A percentile compares a stretch with the other conserved stretches of the same genome.
Evolutionary conservation across 78 protist genomes (phyloP).

Genomic region (Planoprotostelium fungivorum): DNA sequence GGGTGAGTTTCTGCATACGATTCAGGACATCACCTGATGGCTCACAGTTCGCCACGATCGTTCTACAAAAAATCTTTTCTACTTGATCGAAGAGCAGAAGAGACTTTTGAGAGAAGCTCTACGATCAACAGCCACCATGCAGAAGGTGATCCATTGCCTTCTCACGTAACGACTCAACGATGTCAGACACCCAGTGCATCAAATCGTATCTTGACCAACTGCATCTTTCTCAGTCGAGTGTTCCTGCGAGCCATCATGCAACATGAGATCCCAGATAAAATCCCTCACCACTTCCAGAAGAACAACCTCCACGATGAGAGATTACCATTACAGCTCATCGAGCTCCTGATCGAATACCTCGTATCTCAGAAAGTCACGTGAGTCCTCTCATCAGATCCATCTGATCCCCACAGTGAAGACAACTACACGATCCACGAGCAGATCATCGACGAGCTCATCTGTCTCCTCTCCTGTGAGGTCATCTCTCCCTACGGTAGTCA

Average conservation of each 20-base stretch:
- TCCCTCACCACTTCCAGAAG: not conserved
- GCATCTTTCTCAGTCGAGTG: not conserved
- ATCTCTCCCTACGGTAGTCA: not conserved
- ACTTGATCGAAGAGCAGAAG: not conserved
- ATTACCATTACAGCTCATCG: not conserved
- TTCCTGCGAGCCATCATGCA: not conserved
- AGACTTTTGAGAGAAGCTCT: not conserved
- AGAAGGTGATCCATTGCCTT: not conserved
- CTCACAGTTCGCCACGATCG: not conserved
- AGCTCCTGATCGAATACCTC: not conserved
- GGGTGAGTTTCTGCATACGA: not conserved
- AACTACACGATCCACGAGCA: not conserved
- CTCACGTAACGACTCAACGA: not conserved
- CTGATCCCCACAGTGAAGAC: not conserved
- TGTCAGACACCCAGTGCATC: not conserved
- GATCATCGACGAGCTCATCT: not conserved
- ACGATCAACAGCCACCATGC: not conserved
- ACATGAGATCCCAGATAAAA: not conserved
- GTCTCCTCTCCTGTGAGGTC: not conserved
- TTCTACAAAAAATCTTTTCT: not conserved
- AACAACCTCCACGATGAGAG: not conserved
- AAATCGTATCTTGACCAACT: not conserved
- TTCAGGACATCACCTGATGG: not conserved
- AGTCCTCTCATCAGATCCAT: not conserved
- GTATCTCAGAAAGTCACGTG: not conserved